Percentiles rank a stretch among this genome's conserved stretches.
phyloP scores from a whole-genome alignment of 257 asterid genomes.

The Nicotiana otophora region DNA sequence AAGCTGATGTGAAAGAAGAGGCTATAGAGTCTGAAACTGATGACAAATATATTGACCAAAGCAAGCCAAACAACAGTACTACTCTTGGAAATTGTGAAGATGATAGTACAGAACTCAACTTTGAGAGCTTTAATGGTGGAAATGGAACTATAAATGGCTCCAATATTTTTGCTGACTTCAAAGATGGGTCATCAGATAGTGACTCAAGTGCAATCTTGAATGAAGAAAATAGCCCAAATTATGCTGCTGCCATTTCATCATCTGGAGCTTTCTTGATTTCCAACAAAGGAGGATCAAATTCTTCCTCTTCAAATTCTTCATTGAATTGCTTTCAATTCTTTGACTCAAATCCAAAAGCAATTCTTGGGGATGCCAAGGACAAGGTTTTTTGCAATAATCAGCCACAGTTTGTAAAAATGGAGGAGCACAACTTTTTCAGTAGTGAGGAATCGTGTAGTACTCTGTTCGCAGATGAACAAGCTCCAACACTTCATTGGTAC shows the following conservation, averaged over 20 bases:
- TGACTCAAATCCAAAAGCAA: slow-evolving; percentile 19
- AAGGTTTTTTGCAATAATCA: slow-evolving; percentile 22
- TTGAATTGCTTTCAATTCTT: slow-evolving; percentile 25
- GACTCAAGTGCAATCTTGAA: slow-evolving; percentile 81
- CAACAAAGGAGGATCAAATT: background rate
- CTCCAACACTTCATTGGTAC: slow-evolving; percentile 84
- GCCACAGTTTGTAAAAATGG: slow-evolving; percentile 65
- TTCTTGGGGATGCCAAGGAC: slow-evolving; percentile 28
- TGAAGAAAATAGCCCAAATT: slow-evolving; percentile 51
- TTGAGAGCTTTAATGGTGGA: slow-evolving; percentile 27
- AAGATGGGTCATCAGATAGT: slow-evolving; percentile 69
- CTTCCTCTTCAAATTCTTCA: background rate
- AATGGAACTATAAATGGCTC: slow-evolving; percentile 16
- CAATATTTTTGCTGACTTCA: slow-evolving; percentile 32
- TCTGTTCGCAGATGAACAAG: slow-evolving; percentile 71
- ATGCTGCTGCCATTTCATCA: slow-evolving; percentile 42
- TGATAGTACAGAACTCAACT: slow-evolving; percentile 29
- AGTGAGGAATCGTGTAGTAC: slow-evolving; percentile 73
- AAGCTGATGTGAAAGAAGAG: slow-evolving; percentile 43
- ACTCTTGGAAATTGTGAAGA: slow-evolving; percentile 17
- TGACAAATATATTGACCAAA: slow-evolving; percentile 18
- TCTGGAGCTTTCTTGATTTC: slow-evolving; percentile 29
- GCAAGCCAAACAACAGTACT: slow-evolving; percentile 11
- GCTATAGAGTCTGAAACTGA: slow-evolving; percentile 37
- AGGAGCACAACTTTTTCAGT: slow-evolving; percentile 64